Base-by-base conservation (phyloP, 2,329 filamentous ascomycete species). In the Davidsoniella neocaledoniae region DNA sequence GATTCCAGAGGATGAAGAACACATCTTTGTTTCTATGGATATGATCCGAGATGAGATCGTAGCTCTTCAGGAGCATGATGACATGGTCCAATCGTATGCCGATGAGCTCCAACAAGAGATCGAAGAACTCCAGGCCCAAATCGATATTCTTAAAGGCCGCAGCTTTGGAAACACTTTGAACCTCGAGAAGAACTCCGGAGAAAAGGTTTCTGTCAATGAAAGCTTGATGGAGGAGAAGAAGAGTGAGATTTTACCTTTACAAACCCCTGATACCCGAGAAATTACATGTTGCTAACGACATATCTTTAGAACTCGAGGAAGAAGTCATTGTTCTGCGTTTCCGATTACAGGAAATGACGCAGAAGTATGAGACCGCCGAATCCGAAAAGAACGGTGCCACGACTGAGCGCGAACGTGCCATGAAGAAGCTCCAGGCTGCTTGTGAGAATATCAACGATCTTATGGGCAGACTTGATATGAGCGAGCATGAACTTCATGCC, bases 391-490 rank as follows among this genome's bases (percentile, higher is more conserved):
- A 80, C 54, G 73, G 77, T 3, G 63, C 83, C 40, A 69, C 70
- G 2, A 69, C 74, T 26, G 81, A 85, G 61, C 73, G 78, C 26
- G 79, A 84, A 56, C 75, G 77, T 43, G 73, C 81, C 37, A 68
- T 81, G 45, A 71, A 70, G 47, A 79, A 80, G 57, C 68, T 80
- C 5, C 73, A 74, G 25, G 69, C 77, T 46, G 77, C 77, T 4
- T 79, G 74, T 39, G 68, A 72, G 43, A 76, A 73, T 33, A 73
- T 75, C 55, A 74, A 69, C 55, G 68, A 69, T 52, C 63, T 69
- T 23, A 69, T 67, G 36, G 61, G 64, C 17, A 68, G 67, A 55
- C 57, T 70, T 14, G 66, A 62, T 46, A 57, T 59, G 19, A 66
- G 63, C 49, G 63, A 68, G 50, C 67, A 64, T 54, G 66, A 69